A percentile compares a stretch with the other conserved stretches of the same genome.
These are phyloP conservation scores for Xylaria polymorpha DNA, from an alignment of 2,329 filamentous ascomycete genomes.

Conservation along the genomic window DNA sequence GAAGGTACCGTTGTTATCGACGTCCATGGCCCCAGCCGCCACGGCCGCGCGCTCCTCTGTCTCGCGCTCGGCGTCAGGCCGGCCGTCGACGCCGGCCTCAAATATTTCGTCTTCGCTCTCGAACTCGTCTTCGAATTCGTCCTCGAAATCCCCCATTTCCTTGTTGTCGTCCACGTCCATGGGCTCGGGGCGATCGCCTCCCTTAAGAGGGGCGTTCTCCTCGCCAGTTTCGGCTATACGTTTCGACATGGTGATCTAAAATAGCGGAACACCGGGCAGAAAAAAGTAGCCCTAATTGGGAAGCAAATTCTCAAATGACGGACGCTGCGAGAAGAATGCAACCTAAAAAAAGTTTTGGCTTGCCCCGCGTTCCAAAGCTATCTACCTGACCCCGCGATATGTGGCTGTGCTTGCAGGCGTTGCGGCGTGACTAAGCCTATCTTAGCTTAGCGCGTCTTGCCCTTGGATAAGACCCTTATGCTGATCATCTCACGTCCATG, in stretches of 20 bases:
- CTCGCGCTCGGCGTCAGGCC: constrained; percentile 91
- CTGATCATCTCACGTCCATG: no score
- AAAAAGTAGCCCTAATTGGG: constrained; percentile 4
- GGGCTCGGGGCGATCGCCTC: constrained; percentile 69
- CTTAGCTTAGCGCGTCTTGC: constrained; percentile 1
- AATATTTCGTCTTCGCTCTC: constrained; percentile 91
- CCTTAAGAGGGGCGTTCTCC: constrained; percentile 66
- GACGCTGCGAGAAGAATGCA: background rate
- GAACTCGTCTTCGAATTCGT: constrained; percentile 93
- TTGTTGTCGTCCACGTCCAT: constrained; percentile 71
- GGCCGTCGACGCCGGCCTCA: constrained; percentile 92
- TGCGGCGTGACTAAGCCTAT: constrained; percentile 24
- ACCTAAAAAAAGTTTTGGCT: constrained; percentile 36
- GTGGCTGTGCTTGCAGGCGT: constrained; percentile 26
- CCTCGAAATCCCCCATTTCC: constrained; percentile 87
- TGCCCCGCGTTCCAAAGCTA: constrained; percentile 45
- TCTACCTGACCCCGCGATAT: constrained; percentile 45
- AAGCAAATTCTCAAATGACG: background rate
- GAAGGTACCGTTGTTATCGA: constrained; percentile 86
- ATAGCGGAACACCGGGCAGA: background rate
- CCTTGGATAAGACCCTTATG: no score
- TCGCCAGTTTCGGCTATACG: constrained; percentile 64
- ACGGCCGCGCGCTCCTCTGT: constrained; percentile 81
- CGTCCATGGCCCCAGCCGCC: constrained; percentile 75
- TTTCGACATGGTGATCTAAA: constrained; percentile 66